Evolutionary conservation across 2,329 filamentous ascomycete species (phyloP), one percentile per base, ranked within the genome.

Genomic region (Curvularia lunata): DNA sequence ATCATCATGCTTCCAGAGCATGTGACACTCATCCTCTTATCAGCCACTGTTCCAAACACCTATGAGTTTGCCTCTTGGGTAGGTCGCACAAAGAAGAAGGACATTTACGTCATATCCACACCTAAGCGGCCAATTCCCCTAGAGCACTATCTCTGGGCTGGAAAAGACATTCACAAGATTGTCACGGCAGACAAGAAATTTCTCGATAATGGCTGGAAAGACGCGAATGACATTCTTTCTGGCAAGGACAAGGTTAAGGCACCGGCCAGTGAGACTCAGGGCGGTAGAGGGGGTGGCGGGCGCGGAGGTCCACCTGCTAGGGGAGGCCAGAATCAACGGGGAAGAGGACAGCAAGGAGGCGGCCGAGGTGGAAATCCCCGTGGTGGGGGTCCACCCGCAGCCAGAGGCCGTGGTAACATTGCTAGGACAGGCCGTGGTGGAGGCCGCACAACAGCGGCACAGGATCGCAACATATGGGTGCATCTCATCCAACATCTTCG

Each of bases 1-100:
- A 99, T 99, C 72, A 99, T 99, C 71, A 98, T 99, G 95, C 84
- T 99, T 54, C 95, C 95, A 0, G 93, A 97, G 74, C 95, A 99
- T 78, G 92, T 99, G 38, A 96, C 95, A 1, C 84, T 99, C 21
- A 99, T 99, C 66, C 82, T 98, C 1, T 84, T 99, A 3, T 99
- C 95, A 4, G 95, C 95, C 0, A 99, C 95, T 0, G 95, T 99
- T 0, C 95, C 95, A 1, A 99, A 99, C 74, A 98, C 95, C 0
- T 87, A 97, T 62, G 95, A 99, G 74, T 99, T 99, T 70, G 95
- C 95, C 1, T 98, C 93, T 0, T 99, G 95, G 95, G 94, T 99
- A 23, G 95, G 95, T 10, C 86, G 95, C 49, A 99, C 95, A 0
- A 99, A 99, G 80, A 94, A 96, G 79, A 98, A 97, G 78, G 91